These are phyloP conservation scores for Oehlia diaphana DNA, from an alignment of 192 early-diverging fungal genomes.

Conservation along the genomic window DNA sequence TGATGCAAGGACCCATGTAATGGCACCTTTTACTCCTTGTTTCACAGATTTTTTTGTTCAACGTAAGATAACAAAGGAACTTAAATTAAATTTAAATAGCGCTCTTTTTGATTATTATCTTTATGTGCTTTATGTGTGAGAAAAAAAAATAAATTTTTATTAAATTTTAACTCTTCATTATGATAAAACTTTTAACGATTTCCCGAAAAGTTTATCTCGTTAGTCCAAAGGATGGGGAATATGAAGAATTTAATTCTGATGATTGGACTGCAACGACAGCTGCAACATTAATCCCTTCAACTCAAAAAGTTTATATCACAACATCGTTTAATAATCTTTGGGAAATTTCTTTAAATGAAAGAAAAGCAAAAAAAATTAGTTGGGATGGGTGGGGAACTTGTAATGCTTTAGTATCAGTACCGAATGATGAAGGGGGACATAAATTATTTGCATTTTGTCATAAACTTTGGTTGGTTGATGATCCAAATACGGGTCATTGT, in stretches of 20 bases:
- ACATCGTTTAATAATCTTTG: constrained; percentile 32
- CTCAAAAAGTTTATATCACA: constrained; percentile 18
- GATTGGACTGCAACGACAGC: constrained; percentile 20
- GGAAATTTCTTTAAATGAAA: constrained; percentile 17
- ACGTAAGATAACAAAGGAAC: background rate
- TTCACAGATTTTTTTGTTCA: background rate
- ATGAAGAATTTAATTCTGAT: constrained; percentile 5
- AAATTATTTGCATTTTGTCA: constrained; percentile 32
- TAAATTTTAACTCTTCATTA: background rate
- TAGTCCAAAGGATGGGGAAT: constrained; percentile 7
- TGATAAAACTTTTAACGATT: constrained; percentile 14
- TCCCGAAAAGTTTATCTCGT: constrained; percentile 6
- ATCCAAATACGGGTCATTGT: constrained; percentile 26
- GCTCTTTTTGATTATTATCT: background rate
- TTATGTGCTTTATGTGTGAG: too few species aligned
- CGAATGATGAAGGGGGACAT: constrained; percentile 7
- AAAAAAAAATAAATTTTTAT: too few species aligned
- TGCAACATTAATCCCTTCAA: constrained; percentile 16
- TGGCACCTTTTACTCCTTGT: background rate
- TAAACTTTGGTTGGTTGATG: constrained; percentile 32
- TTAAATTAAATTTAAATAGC: background rate
- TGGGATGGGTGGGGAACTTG: constrained; percentile 31
- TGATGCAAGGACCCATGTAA: background rate
- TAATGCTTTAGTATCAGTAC: constrained; percentile 25
- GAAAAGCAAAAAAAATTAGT: constrained; percentile 8